These are phyloP conservation scores for Helminthosporium solani DNA, from an alignment of 2,329 filamentous ascomycete species.

Conservation along the genomic window DNA sequence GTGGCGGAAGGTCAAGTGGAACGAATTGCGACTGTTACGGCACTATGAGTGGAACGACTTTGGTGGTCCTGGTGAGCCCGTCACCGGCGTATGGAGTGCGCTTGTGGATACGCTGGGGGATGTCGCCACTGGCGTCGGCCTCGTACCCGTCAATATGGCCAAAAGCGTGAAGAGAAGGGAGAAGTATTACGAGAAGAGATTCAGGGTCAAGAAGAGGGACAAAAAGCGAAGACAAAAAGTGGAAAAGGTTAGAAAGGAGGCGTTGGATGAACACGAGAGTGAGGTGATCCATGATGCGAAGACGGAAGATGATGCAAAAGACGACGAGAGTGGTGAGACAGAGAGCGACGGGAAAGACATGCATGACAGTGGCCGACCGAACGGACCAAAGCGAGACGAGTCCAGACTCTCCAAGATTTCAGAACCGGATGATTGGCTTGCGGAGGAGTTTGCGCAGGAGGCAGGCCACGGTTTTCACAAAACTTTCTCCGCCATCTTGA, in stretches of 20 bases:
- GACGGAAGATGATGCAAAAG: not conserved
- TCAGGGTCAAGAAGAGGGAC: slow-evolving; percentile 34
- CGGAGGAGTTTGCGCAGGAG: slow-evolving; percentile 47
- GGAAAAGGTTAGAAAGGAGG: slow-evolving; percentile 18
- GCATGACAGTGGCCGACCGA: slow-evolving; percentile 15
- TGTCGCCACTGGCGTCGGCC: slow-evolving; percentile 62
- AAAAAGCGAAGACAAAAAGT: slow-evolving; percentile 26
- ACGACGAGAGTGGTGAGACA: not conserved
- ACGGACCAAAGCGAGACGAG: slow-evolving; percentile 12
- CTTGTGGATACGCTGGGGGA: slow-evolving; percentile 60
- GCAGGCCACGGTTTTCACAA: slow-evolving; percentile 55
- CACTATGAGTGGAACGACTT: slow-evolving; percentile 77
- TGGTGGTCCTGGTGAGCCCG: slow-evolving; percentile 70
- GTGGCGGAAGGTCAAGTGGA: slow-evolving; percentile 63
- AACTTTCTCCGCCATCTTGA: slow-evolving; percentile 54
- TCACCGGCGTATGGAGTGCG: slow-evolving; percentile 66
- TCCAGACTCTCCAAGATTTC: slow-evolving; percentile 33
- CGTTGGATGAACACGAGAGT: not conserved
- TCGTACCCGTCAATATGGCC: slow-evolving; percentile 62
- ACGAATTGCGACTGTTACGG: slow-evolving; percentile 62
- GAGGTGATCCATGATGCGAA: not conserved
- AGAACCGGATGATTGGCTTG: slow-evolving; percentile 35
- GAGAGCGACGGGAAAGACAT: slow-evolving; percentile 6
- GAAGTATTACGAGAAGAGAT: slow-evolving; percentile 53
- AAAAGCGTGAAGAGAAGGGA: slow-evolving; percentile 59